A percentile compares a stretch with the other conserved stretches of the same genome.
These are phyloP conservation scores for Baorangia bicolor DNA, from an alignment of 768 basidiomycete genomes.

Conservation along the genomic window DNA sequence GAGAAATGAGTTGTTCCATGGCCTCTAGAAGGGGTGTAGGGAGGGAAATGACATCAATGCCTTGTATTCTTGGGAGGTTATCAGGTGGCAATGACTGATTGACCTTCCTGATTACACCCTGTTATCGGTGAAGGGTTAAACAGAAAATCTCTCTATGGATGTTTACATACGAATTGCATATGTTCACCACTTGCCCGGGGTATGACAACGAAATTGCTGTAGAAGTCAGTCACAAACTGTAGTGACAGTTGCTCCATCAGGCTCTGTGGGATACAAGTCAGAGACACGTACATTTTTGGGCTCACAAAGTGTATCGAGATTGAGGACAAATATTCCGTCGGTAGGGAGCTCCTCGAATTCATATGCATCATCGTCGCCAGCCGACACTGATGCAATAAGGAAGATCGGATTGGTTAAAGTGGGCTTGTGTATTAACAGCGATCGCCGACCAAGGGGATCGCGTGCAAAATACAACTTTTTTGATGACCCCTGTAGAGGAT, in stretches of 20 bases:
- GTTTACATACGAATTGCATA: slow-evolving; percentile 25
- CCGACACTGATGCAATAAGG: slow-evolving; percentile 65
- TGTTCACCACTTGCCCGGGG: slow-evolving; percentile 20
- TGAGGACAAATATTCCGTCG: slow-evolving; percentile 53
- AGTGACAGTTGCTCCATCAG: neutral
- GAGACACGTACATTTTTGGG: slow-evolving; percentile 26
- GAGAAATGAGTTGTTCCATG: slow-evolving; percentile 50
- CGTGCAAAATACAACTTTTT: slow-evolving; percentile 66
- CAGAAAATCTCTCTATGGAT: neutral
- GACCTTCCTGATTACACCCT: slow-evolving; percentile 49
- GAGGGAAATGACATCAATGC: slow-evolving; percentile 28
- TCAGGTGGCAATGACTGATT: slow-evolving; percentile 49
- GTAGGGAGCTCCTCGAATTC: slow-evolving; percentile 64
- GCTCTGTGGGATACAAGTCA: neutral
- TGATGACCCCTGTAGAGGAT: slow-evolving; percentile 38
- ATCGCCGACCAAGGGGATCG: slow-evolving; percentile 84
- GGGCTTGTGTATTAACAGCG: slow-evolving; percentile 72
- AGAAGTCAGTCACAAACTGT: slow-evolving; percentile 24
- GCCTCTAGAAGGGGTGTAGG: slow-evolving; percentile 30
- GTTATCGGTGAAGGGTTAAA: neutral
- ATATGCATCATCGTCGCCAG: slow-evolving; percentile 45
- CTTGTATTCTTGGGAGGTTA: slow-evolving; percentile 33
- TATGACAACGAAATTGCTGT: slow-evolving; percentile 17
- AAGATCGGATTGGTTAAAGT: slow-evolving; percentile 48
- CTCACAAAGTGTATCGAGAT: slow-evolving; percentile 34